Conservation (phyloP, 1,139 yeast species). For the Yamadazyma mexicana region DNA sequence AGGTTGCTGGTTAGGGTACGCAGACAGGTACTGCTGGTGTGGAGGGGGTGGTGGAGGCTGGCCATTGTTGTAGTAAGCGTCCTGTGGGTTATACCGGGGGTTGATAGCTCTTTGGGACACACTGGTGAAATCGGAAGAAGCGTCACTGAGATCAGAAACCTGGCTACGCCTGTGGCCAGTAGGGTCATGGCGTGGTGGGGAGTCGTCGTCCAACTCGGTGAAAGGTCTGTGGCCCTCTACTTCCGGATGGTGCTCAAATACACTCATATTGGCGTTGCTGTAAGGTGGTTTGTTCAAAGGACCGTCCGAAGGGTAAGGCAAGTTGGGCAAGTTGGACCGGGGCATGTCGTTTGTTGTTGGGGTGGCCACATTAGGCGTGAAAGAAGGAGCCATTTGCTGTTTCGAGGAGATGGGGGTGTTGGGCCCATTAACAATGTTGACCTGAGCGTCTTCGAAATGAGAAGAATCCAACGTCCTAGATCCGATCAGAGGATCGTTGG, state of each 20-base stretch:
- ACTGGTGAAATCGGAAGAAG: conserved; percentile 70
- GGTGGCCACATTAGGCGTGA: conserved; percentile 29
- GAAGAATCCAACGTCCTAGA: conserved; percentile 15
- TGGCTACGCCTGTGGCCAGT: conserved; percentile 13
- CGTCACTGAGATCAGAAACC: conserved; percentile 31
- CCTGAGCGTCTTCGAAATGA: conserved; percentile 21
- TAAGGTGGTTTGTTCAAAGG: conserved; percentile 21
- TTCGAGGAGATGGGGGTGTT: conserved; percentile 32
- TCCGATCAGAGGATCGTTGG: conserved; percentile 13
- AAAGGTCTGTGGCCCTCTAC: conserved; percentile 52
- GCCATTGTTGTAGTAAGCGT: conserved; percentile 2
- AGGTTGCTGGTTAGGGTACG: conserved; percentile 17
- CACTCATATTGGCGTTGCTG: conserved; percentile 23
- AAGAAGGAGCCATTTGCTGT: conserved; percentile 35
- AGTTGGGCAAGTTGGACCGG: conserved; percentile 16
- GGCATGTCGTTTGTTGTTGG: conserved; percentile 29
- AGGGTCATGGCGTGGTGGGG: conserved; percentile 7
- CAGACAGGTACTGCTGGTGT: conserved; percentile 17
- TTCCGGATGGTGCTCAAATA: conserved; percentile 47
- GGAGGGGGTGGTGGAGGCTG: conserved; percentile 7
- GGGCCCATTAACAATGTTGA: conserved; percentile 25
- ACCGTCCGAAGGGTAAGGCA: conserved; percentile 23
- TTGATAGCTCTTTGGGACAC: conserved; percentile 80
- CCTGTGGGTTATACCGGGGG: conserved; percentile 44
- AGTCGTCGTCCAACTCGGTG: conserved; percentile 42